phyloP scores from a whole-genome alignment of 2,329 filamentous ascomycete genomes.

The Bipolaris oryzae region DNA sequence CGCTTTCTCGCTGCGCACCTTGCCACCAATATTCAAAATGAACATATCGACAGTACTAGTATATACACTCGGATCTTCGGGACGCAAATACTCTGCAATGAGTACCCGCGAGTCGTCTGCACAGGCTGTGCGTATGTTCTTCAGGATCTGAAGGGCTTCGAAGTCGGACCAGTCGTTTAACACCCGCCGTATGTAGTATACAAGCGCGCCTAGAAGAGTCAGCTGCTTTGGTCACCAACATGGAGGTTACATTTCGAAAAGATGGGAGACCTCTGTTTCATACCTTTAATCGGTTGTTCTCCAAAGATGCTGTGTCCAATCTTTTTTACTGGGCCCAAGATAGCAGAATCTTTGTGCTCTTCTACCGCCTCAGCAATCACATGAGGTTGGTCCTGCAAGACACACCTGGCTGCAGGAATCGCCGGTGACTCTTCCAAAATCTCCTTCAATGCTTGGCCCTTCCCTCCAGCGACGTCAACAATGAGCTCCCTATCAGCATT shows the following conservation, averaged over 20 bases:
- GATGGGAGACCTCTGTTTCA: not conserved
- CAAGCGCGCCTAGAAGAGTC: constrained; percentile 7
- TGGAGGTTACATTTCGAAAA: not conserved
- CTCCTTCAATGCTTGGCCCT: constrained; percentile 12
- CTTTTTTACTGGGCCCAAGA: constrained; percentile 12
- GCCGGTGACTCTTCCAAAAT: constrained; percentile 10
- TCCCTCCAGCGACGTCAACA: constrained; percentile 11
- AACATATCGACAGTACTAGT: constrained; percentile 12
- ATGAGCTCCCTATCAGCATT: constrained; percentile 9
- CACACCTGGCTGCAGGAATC: constrained; percentile 11
- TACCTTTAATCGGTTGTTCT: constrained; percentile 13
- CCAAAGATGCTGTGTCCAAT: constrained; percentile 10
- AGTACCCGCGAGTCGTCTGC: constrained; percentile 11
- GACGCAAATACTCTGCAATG: constrained; percentile 10
- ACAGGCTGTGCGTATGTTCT: constrained; percentile 10
- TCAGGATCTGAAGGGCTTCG: constrained; percentile 10
- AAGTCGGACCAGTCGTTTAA: constrained; percentile 15
- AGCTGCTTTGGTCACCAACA: not conserved
- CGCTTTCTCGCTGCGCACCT: constrained; percentile 12
- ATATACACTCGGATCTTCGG: constrained; percentile 8
- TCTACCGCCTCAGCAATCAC: constrained; percentile 9
- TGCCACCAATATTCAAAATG: constrained; percentile 15
- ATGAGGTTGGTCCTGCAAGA: constrained; percentile 13
- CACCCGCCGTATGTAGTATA: constrained; percentile 13
- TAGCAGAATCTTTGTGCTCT: constrained; percentile 7